A percentile compares a stretch with the other conserved stretches of the same genome.
Conservation (phyloP, 2,329 filamentous ascomycete species). For the Acarospora socialis region DNA sequence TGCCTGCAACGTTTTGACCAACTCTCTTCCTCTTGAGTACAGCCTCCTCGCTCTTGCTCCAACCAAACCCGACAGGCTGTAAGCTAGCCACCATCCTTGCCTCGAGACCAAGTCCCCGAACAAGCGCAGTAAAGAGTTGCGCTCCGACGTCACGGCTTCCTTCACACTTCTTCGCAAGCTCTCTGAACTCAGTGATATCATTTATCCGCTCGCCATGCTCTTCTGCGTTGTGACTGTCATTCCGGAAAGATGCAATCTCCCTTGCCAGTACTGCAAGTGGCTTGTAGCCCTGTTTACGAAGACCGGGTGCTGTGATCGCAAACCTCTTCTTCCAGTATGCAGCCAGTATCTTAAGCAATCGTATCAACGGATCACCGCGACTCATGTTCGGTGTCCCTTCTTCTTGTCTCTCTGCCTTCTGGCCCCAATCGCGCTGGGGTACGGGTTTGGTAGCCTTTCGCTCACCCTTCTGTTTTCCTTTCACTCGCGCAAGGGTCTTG, state of each 20-base stretch:
- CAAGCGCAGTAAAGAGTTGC: slow-evolving; percentile 75
- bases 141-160: slow-evolving; percentile 81
- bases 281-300: slow-evolving; percentile 86
- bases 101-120: slow-evolving; percentile 69
- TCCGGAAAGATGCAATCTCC: slow-evolving; percentile 56
- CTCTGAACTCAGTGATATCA: slow-evolving; percentile 53
- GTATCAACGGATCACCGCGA: slow-evolving; percentile 65
- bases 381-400: slow-evolving; percentile 62
- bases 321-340: slow-evolving; percentile 85
- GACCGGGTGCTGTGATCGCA: slow-evolving; percentile 56
- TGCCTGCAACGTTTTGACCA: slow-evolving; percentile 12
- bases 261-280: slow-evolving; percentile 58
- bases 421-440: slow-evolving; percentile 54
- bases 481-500: slow-evolving; percentile 17
- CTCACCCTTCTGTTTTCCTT: slow-evolving; percentile 27
- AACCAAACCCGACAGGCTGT: slow-evolving; percentile 79
- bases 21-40: slow-evolving; percentile 26
- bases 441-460: slow-evolving; percentile 17
- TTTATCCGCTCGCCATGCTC: slow-evolving; percentile 63
- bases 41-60: slow-evolving; percentile 74
- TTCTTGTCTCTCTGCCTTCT: slow-evolving; percentile 54
- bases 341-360: slow-evolving; percentile 60
- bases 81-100: slow-evolving; percentile 70
- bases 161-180: slow-evolving; percentile 51
- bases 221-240: slow-evolving; percentile 45